phyloP scores from a whole-genome alignment of 805 yeast genomes.

The Candida tibetensis region DNA sequence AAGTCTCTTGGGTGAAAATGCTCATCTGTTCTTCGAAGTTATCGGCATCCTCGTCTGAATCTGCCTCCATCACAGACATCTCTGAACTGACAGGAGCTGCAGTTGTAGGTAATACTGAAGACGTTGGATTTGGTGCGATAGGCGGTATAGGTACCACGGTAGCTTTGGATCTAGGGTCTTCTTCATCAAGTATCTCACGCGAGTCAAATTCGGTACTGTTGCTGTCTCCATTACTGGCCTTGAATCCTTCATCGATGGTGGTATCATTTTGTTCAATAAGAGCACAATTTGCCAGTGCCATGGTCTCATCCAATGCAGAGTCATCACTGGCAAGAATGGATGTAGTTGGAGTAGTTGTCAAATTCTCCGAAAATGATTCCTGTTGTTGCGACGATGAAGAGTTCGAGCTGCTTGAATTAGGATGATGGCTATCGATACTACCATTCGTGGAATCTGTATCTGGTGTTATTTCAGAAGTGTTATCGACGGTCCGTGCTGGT shows the following conservation, averaged over 20 bases:
- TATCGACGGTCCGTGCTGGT: too few relatives aligned
- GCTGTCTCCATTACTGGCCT: not conserved
- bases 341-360: constrained; percentile 10
- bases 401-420: not conserved
- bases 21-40: constrained; percentile 11
- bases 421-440: not conserved
- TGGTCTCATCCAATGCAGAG: not conserved
- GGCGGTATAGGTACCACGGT: not conserved
- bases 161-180: not conserved
- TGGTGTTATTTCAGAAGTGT: too few relatives aligned
- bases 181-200: not conserved
- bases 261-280: not conserved
- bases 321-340: constrained; percentile 1
- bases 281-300: too few relatives aligned
- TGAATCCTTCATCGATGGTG: not conserved
- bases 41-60: constrained; percentile 3
- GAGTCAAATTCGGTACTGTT: not conserved
- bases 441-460: not conserved
- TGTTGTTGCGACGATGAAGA: not conserved
- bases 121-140: too few relatives aligned
- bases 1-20: constrained; percentile 14
- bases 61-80: too few relatives aligned
- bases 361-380: constrained; percentile 5
- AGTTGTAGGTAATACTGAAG: too few relatives aligned
- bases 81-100: too few relatives aligned